These are phyloP conservation scores for Naegleria lovaniensis DNA, from an alignment of 208 protist species.

Conservation along the genomic window DNA sequence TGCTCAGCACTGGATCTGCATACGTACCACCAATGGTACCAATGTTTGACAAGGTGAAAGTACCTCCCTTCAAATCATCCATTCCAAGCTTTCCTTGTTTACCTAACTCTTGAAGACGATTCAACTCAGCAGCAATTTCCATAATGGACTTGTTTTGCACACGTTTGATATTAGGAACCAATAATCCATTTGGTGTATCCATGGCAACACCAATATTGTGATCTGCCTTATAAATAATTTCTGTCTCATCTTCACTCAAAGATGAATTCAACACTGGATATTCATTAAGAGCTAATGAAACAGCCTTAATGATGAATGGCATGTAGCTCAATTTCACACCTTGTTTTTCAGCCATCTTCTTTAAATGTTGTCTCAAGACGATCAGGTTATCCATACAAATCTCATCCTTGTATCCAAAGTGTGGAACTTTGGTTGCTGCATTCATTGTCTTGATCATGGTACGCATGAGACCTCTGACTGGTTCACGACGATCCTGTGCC, in stretches of 20 bases:
- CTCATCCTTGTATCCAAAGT: constrained; percentile 81
- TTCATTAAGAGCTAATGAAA: constrained; percentile 69
- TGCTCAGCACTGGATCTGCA: constrained; percentile 69
- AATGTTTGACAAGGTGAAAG: constrained; percentile 91
- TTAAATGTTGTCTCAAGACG: constrained; percentile 47
- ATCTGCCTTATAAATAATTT: constrained; percentile 62
- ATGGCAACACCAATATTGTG: constrained; percentile 93
- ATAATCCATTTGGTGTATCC: constrained; percentile 83
- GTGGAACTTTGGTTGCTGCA: constrained; percentile 65
- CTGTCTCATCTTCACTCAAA: constrained; percentile 54
- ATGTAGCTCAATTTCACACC: constrained; percentile 76
- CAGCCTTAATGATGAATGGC: constrained; percentile 88
- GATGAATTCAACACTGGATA: constrained; percentile 77
- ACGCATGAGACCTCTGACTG: constrained; percentile 50
- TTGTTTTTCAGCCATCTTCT: constrained; percentile 42
- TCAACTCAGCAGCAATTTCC: constrained; percentile 81
- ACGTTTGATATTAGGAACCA: constrained; percentile 86
- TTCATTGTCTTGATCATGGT: constrained; percentile 87
- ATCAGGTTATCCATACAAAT: constrained; percentile 68
- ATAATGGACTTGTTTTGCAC: constrained; percentile 73
- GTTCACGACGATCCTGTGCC: constrained; percentile 10
- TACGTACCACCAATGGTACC: constrained; percentile 88
- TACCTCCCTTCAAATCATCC: constrained; percentile 72
- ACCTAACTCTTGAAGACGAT: constrained; percentile 60
- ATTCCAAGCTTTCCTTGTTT: constrained; percentile 51